Conservation (phyloP, 495 filamentous ascomycete genomes). For the Halenospora varia region DNA sequence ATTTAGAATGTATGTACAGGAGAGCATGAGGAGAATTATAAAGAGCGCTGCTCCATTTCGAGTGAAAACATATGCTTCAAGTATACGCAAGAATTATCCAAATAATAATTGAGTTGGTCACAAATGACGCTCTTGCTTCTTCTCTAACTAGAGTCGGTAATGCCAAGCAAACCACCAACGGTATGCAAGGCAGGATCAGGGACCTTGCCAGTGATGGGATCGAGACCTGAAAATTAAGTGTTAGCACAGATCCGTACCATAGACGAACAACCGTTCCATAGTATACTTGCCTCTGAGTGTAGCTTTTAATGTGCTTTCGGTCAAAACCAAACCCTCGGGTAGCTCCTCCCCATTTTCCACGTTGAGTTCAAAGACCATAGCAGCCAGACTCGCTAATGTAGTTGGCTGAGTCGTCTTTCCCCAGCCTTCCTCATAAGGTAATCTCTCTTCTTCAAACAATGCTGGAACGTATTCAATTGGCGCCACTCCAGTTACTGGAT, state of each 20-base stretch:
- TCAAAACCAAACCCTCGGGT: conserved; percentile 1
- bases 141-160: neutral
- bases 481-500: conserved; percentile 10
- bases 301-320: neutral
- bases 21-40: too few relatives aligned
- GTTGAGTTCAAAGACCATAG: conserved; percentile 6
- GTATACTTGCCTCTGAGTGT: neutral
- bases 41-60: too few relatives aligned
- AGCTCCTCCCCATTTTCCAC: conserved; percentile 2
- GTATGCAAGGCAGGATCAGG: neutral
- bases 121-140: too few relatives aligned
- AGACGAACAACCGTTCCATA: too few relatives aligned
- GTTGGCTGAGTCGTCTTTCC: conserved; percentile 3
- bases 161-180: neutral
- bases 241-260: too few relatives aligned
- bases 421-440: conserved; percentile 13
- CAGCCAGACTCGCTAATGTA: conserved; percentile 1
- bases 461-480: conserved; percentile 8
- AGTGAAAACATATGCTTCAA: too few relatives aligned
- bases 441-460: conserved; percentile 16
- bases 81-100: too few relatives aligned
- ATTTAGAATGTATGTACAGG: too few relatives aligned
- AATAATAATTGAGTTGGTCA: too few relatives aligned
- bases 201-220: neutral
- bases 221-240: neutral